Percentiles rank a stretch among this genome's conserved stretches.
These are phyloP conservation scores for Coemansia reversa DNA, from an alignment of 192 early-diverging fungal genomes.

Conservation along the genomic window DNA sequence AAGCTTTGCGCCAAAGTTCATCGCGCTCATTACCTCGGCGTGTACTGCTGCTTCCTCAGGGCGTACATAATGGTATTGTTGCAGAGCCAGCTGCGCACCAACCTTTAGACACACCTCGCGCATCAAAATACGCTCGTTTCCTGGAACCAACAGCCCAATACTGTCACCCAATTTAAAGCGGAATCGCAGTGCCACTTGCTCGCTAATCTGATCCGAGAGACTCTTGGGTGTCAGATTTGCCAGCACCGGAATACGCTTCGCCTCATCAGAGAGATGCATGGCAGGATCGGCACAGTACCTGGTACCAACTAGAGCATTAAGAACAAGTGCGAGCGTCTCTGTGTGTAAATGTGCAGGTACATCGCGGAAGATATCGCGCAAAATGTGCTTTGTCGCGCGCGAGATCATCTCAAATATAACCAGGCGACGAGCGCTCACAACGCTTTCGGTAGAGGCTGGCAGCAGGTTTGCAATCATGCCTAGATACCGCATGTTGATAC, in stretches of 20 bases:
- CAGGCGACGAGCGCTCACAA: slow-evolving; percentile 55
- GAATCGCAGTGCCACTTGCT: slow-evolving; percentile 72
- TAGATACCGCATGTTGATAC: slow-evolving; percentile 97
- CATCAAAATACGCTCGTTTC: slow-evolving; percentile 66
- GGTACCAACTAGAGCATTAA: slow-evolving; percentile 77
- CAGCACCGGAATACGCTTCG: slow-evolving; percentile 44
- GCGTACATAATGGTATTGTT: slow-evolving; percentile 70
- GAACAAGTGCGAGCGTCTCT: slow-evolving; percentile 73
- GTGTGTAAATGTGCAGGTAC: slow-evolving; percentile 60
- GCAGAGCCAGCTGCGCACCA: slow-evolving; percentile 82
- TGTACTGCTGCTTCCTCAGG: slow-evolving; percentile 38
- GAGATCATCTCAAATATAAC: slow-evolving; percentile 85
- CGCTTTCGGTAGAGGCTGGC: slow-evolving; percentile 36
- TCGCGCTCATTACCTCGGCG: slow-evolving; percentile 41
- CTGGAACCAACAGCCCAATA: slow-evolving; percentile 43
- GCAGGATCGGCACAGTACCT: slow-evolving; percentile 60
- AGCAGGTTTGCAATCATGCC: slow-evolving; percentile 71
- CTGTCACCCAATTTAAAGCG: slow-evolving; percentile 67
- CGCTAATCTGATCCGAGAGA: slow-evolving; percentile 60
- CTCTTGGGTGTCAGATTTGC: slow-evolving; percentile 61
- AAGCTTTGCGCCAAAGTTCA: slow-evolving; percentile 33
- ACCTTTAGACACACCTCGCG: slow-evolving; percentile 80
- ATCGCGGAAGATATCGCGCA: slow-evolving; percentile 65
- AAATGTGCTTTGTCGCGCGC: slow-evolving; percentile 81
- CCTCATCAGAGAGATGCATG: slow-evolving; percentile 46